Evolutionary conservation across 2,329 filamentous ascomycete species (phyloP), one percentile per base, ranked within the genome.

Genomic region (Stemphylium beticola): DNA sequence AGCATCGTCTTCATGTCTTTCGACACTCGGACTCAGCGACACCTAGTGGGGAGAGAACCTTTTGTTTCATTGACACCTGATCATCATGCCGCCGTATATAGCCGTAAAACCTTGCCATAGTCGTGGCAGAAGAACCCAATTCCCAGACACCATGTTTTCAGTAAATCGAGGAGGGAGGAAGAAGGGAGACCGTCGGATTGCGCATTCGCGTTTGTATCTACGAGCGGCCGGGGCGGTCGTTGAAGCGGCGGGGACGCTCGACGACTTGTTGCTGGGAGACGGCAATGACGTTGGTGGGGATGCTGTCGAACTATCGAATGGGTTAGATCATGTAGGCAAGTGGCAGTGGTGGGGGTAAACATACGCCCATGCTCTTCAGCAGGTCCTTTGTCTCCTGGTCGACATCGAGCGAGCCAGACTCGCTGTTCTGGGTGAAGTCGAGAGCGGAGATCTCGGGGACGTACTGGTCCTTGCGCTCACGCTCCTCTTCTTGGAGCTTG

Each of bases 401-500:
- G 77, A 99, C 90, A 74, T 98, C 93, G 74, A 99, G 87, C 81
- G 93, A 89, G 76, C 95, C 95, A 77, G 83, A 89, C 85, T 98
- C 95, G 79, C 86, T 87, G 84, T 90, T 92, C 86, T 96, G 92
- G 77, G 89, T 88, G 85, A 97, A 96, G 87, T 99, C 95, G 79
- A 99, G 90, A 77, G 95, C 95, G 60, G 96, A 99, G 74, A 99
- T 86, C 84, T 99, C 95, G 77, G 95, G 95, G 68, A 99, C 95
- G 85, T 97, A 99, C 86, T 99, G 95, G 86, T 99, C 95, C 91
- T 99, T 99, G 81, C 95, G 90, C 85, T 99, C 95, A 87, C 95
- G 92, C 89, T 99, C 95, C 86, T 99, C 95, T 86, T 99, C 95
- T 85, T 99, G 95, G 61, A 99, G 91, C 88, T 99, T 99, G 93